These are phyloP conservation scores for Botrytis byssoidea DNA, from an alignment of 2,329 filamentous ascomycete genomes.

Conservation along the genomic window DNA sequence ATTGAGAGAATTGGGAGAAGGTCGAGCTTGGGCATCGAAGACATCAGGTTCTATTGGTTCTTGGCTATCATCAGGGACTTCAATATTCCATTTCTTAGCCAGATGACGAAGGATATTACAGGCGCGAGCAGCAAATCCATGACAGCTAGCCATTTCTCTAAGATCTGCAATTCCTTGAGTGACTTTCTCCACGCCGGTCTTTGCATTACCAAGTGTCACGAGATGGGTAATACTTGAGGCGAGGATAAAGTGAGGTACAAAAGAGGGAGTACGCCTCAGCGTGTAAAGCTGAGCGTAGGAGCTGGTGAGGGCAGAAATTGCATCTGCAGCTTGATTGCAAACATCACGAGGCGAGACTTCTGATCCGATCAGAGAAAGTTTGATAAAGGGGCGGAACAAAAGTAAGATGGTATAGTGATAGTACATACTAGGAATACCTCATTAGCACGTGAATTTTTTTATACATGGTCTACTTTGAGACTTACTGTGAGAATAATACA, in stretches of 20 bases:
- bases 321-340: constrained; percentile 39
- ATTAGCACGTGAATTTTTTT: not conserved
- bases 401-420: constrained; percentile 69
- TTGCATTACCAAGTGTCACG: constrained; percentile 31
- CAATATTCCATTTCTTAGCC: constrained; percentile 58
- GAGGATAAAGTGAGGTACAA: constrained; percentile 39
- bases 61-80: constrained; percentile 46
- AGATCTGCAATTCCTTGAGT: constrained; percentile 56
- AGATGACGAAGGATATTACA: constrained; percentile 54
- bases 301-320: constrained; percentile 39
- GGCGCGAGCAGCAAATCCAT: constrained; percentile 34
- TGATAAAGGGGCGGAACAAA: constrained; percentile 66
- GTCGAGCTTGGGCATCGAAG: constrained; percentile 29
- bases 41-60: constrained; percentile 39
- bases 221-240: constrained; percentile 34
- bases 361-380: constrained; percentile 33
- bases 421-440: constrained; percentile 55
- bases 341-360: constrained; percentile 36
- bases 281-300: constrained; percentile 39
- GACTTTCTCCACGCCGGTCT: constrained; percentile 43
- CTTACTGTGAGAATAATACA: constrained; percentile 72
- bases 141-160: constrained; percentile 55
- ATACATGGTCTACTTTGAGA: constrained; percentile 25
- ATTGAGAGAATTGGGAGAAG: constrained; percentile 27
- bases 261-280: constrained; percentile 37